A percentile compares a stretch with the other conserved stretches of the same genome.
These are phyloP conservation scores for Penicillium sp. DNA, from an alignment of 2,329 filamentous ascomycete genomes.

Conservation along the genomic window DNA sequence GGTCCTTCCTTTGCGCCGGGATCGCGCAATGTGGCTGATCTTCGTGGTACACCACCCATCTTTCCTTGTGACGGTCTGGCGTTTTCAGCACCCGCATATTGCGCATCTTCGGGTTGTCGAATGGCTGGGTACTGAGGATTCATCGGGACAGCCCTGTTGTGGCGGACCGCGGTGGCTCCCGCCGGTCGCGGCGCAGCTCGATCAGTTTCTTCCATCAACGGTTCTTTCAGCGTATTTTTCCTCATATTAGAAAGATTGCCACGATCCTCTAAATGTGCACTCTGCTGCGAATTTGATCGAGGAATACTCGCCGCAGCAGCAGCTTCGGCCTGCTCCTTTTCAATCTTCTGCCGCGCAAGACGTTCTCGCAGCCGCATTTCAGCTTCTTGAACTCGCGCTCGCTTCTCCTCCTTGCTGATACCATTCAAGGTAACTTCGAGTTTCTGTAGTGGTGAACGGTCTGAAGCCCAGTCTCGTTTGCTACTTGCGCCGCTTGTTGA, in stretches of 20 bases:
- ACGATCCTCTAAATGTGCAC: slow-evolving; percentile 10
- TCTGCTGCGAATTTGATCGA: slow-evolving; percentile 6
- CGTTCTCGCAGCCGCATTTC: slow-evolving; percentile 70
- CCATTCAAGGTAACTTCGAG: slow-evolving; percentile 87
- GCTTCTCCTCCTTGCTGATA: slow-evolving; percentile 94
- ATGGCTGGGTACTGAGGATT: slow-evolving; percentile 24
- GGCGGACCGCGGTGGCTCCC: slow-evolving; percentile 18
- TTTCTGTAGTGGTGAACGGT: slow-evolving; percentile 89
- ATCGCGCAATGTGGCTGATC: slow-evolving; percentile 30
- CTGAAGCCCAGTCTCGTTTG: slow-evolving; percentile 64
- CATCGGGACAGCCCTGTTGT: slow-evolving; percentile 17
- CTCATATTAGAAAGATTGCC: background rate
- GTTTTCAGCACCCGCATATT: slow-evolving; percentile 21
- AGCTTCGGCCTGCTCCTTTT: slow-evolving; percentile 20
- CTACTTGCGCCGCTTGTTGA: slow-evolving; percentile 28
- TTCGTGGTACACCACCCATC: slow-evolving; percentile 25
- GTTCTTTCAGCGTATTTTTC: slow-evolving; percentile 4
- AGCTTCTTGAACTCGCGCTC: slow-evolving; percentile 79
- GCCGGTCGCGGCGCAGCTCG: slow-evolving; percentile 10
- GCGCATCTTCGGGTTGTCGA: slow-evolving; percentile 21
- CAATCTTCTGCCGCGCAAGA: slow-evolving; percentile 34
- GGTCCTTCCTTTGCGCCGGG: slow-evolving; percentile 13
- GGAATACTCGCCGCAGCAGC: slow-evolving; percentile 4
- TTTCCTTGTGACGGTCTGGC: slow-evolving; percentile 14
- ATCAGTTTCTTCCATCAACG: background rate